phyloP scores from a whole-genome alignment of 2,329 filamentous ascomycete species.

The Tolypocladium guangdongense region DNA sequence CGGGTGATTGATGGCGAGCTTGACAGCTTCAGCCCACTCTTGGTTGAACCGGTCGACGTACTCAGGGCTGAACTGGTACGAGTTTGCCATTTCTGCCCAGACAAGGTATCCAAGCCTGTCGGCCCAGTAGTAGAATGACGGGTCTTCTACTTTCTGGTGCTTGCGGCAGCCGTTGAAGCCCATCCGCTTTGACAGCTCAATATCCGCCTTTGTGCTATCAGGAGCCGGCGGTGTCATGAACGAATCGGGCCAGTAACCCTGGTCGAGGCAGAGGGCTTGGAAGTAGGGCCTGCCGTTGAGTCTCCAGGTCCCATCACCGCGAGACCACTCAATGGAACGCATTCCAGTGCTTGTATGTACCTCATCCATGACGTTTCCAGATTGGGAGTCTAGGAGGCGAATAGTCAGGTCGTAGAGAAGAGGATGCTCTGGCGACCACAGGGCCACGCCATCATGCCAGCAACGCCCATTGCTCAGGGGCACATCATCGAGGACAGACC shows the following conservation, averaged over 20 bases:
- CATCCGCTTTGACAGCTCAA: slow-evolving; percentile 46
- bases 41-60: slow-evolving; percentile 50
- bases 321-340: slow-evolving; percentile 47
- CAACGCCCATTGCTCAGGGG: slow-evolving; percentile 25
- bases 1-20: slow-evolving; percentile 55
- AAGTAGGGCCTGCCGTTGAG: slow-evolving; percentile 49
- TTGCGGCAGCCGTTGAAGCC: slow-evolving; percentile 56
- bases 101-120: slow-evolving; percentile 50
- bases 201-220: slow-evolving; percentile 36
- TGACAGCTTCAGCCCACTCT: slow-evolving; percentile 54
- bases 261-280: slow-evolving; percentile 48
- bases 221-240: slow-evolving; percentile 46
- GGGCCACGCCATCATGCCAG: slow-evolving; percentile 45
- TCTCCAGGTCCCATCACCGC: slow-evolving; percentile 45
- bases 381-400: slow-evolving; percentile 34
- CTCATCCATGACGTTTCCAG: slow-evolving; percentile 36
- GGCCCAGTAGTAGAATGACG: slow-evolving; percentile 49
- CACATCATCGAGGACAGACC: slow-evolving; percentile 19
- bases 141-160: slow-evolving; percentile 55
- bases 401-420: slow-evolving; percentile 45
- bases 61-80: slow-evolving; percentile 48
- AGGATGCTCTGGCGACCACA: slow-evolving; percentile 51
- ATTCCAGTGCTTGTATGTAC: slow-evolving; percentile 50
- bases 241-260: slow-evolving; percentile 53
- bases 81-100: slow-evolving; percentile 55